Base-by-base conservation (phyloP, 2,329 filamentous ascomycete genomes). In the Calonectria crousiana region DNA sequence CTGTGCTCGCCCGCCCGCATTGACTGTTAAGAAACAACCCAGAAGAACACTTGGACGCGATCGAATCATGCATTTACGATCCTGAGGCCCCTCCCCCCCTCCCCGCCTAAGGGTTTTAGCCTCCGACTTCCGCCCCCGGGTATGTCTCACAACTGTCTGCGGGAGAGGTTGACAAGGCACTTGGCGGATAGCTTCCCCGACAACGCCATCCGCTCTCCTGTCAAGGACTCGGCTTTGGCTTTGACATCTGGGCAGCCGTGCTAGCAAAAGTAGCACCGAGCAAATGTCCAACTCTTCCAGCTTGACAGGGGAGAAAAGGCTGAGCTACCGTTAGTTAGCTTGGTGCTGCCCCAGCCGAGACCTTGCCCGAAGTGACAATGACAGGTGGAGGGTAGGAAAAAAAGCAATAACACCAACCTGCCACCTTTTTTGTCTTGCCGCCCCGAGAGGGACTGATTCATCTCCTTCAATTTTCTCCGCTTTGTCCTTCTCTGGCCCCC, bases 361-460 rank as follows among this genome's bases (percentile, higher is more conserved):
- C 52, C 52, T 62, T 62, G n/a, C 62, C 38, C 16, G 38, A 13
- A 68, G 41, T 36, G 60, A 67, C 60, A 23, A 69, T 65, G 71
- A 73, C 71, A 73, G 65, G 38, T 44, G 38, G 41, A 26, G 32
- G 49, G 30, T 32, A 41, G 64, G 60, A 65, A 16, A 64, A 69
- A 69, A 73, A 69, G 65, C 71, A 72, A 72, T 64, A 69, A 69
- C 58, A 11, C 44, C 41, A 58, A 69, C 26, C 67, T 69, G 56
- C 41, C 56, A 52, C 53, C 30, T 69, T 32, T 32, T 38, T 69
- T 44, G 41, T 51, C 30, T 60, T 44, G 20, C 38, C 56, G 56
- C 56, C 36, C 56, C 34, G 36, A 41, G 36, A 62, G 56, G n/a
- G n/a, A n/a, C n/a, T n/a, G 56, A 62, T 41, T 53, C 67, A 28